A percentile compares a stretch with the other conserved stretches of the same genome.
Evolutionary conservation across 1,284 basidiomycete species (phyloP).

Genomic region (Blastosporella zonata): DNA sequence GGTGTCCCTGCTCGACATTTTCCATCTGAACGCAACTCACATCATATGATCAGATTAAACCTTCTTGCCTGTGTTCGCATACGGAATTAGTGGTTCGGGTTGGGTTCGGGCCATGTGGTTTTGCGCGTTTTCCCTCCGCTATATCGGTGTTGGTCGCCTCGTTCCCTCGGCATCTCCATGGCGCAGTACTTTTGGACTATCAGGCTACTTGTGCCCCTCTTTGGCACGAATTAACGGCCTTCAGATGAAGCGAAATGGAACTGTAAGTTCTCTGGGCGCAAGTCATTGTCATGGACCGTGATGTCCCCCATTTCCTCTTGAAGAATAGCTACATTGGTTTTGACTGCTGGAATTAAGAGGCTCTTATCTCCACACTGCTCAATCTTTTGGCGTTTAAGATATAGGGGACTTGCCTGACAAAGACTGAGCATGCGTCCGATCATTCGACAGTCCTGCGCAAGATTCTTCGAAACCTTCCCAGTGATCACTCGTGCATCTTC

Average conservation of each 20-base stretch:
- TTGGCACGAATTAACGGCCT: background rate
- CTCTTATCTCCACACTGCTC: constrained; percentile 7
- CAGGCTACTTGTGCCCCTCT: constrained; percentile 7
- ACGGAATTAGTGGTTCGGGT: constrained; percentile 10
- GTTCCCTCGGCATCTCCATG: constrained; percentile 19
- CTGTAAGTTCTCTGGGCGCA: background rate
- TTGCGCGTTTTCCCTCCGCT: constrained; percentile 8
- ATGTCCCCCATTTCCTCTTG: background rate
- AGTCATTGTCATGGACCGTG: background rate
- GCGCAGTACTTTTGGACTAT: constrained; percentile 5
- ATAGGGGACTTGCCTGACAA: constrained; percentile 12
- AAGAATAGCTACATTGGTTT: background rate
- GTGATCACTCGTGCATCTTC: background rate
- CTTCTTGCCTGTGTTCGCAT: constrained; percentile 15
- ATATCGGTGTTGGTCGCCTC: constrained; percentile 6
- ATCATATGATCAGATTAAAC: constrained; percentile 20
- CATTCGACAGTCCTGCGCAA: constrained; percentile 11
- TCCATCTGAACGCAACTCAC: constrained; percentile 7
- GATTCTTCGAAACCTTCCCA: constrained; percentile 12
- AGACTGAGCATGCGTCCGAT: constrained; percentile 5
- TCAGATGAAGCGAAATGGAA: background rate
- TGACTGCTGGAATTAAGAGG: constrained; percentile 1
- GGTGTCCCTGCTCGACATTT: constrained; percentile 6
- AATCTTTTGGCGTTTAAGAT: constrained; percentile 14
- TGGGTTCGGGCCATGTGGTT: constrained; percentile 15